These are phyloP conservation scores for Dioscorea zingiberensis DNA, from an alignment of 106 monocot genomes.

Conservation along the genomic window DNA sequence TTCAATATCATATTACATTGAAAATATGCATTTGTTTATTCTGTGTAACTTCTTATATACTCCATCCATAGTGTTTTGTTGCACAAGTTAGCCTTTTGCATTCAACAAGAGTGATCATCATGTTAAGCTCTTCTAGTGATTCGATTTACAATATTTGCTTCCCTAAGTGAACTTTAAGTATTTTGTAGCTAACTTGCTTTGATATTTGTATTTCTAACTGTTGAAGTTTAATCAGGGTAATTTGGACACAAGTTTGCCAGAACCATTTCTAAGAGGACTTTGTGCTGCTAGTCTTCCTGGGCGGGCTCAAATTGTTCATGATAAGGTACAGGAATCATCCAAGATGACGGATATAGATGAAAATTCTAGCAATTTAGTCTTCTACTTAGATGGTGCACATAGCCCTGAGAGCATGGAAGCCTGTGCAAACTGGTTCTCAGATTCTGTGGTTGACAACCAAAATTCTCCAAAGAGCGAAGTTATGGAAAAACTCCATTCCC, in stretches of 20 bases:
- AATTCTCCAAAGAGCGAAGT: slow-evolving; percentile 6
- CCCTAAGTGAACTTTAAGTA: slow-evolving; percentile 12
- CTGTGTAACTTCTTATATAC: too few relatives aligned
- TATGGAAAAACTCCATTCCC: background rate
- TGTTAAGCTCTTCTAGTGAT: too few relatives aligned
- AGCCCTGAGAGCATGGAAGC: slow-evolving; percentile 89
- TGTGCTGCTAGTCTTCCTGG: slow-evolving; percentile 48
- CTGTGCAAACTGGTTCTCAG: slow-evolving; percentile 85
- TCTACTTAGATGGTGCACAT: slow-evolving; percentile 94
- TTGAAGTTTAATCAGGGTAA: slow-evolving; percentile 22
- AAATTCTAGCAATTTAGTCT: slow-evolving; percentile 41
- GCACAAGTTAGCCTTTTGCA: too few relatives aligned
- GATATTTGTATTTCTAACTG: background rate
- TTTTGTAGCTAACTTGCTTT: slow-evolving; percentile 4
- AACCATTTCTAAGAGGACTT: slow-evolving; percentile 64
- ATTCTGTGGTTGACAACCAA: slow-evolving; percentile 15
- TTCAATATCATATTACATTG: too few relatives aligned
- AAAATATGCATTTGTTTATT: too few relatives aligned
- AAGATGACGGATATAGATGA: slow-evolving; percentile 12
- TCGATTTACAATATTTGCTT: too few relatives aligned
- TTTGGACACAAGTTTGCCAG: slow-evolving; percentile 34
- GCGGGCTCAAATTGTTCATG: slow-evolving; percentile 67
- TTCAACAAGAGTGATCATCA: too few relatives aligned
- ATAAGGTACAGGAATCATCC: slow-evolving; percentile 19
- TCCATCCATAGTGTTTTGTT: too few relatives aligned